phyloP scores from a whole-genome alignment of 2,329 filamentous ascomycete species.

The Claviceps paspali region DNA sequence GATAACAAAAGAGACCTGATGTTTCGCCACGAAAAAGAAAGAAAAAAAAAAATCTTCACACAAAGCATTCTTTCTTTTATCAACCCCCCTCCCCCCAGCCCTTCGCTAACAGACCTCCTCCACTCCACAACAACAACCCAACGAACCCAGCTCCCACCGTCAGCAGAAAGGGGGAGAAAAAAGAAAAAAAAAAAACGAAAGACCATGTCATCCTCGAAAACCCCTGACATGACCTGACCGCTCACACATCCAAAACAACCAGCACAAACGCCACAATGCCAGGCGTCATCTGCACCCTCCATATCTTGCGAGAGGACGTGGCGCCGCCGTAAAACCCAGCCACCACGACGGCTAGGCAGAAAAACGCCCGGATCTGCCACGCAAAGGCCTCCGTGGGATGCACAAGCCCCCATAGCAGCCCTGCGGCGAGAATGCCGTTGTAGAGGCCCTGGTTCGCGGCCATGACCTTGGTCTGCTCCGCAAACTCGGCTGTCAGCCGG shows the following conservation, averaged over 20 bases:
- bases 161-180: too few relatives aligned
- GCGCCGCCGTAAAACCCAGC: slow-evolving; percentile 30
- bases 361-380: slow-evolving; percentile 30
- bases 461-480: slow-evolving; percentile 26
- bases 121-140: too few relatives aligned
- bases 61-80: too few relatives aligned
- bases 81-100: too few relatives aligned
- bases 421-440: slow-evolving; percentile 36
- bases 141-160: too few relatives aligned
- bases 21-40: too few relatives aligned
- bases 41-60: too few relatives aligned
- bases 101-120: too few relatives aligned
- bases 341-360: slow-evolving; percentile 27
- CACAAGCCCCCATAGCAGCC: slow-evolving; percentile 29
- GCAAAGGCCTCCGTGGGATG: slow-evolving; percentile 28
- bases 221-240: too few relatives aligned
- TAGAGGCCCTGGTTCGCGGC: slow-evolving; percentile 37
- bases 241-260: slow-evolving; percentile 9
- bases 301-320: slow-evolving; percentile 25
- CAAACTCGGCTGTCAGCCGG: slow-evolving; percentile 27
- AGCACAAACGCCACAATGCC: slow-evolving; percentile 5
- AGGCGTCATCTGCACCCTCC: slow-evolving; percentile 25
- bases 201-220: not conserved
- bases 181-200: not conserved
- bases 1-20: too few relatives aligned